A percentile compares a stretch with the other conserved stretches of the same genome.
Evolutionary conservation across 164 flowering plant genomes (phyloP).

Genomic region (Tetracentron sinense): DNA sequence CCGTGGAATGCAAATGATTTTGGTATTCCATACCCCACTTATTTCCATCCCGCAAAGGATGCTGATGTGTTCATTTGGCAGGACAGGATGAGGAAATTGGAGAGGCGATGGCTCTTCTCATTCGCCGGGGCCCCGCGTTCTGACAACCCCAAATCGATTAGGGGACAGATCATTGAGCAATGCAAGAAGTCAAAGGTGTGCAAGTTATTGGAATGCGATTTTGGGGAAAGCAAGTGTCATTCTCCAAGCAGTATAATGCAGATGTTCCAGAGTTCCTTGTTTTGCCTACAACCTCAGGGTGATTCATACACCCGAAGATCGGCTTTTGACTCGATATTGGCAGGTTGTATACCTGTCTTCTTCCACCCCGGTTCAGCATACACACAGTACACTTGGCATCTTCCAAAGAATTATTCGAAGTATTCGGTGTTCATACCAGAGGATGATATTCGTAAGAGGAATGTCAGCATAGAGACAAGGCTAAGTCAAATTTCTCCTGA

Average conservation of each 20-base stretch:
- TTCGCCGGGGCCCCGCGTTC: constrained; percentile 98
- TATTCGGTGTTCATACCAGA: constrained; percentile 91
- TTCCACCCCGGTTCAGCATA: constrained; percentile 93
- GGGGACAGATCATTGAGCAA: constrained; percentile 78
- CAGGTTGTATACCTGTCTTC: constrained; percentile 95
- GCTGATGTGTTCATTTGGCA: constrained; percentile 81
- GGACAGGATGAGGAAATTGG: constrained; percentile 72
- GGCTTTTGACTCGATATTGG: constrained; percentile 85
- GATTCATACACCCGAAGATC: constrained; percentile 89
- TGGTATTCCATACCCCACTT: constrained; percentile 91
- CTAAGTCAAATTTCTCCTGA: constrained; percentile 56
- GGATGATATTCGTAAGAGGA: constrained; percentile 67
- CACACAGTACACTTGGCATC: constrained; percentile 93
- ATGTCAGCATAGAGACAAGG: constrained; percentile 69
- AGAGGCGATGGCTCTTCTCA: constrained; percentile 75
- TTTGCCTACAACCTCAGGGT: constrained; percentile 93
- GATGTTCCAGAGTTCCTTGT: constrained; percentile 86
- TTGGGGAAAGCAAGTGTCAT: constrained; percentile 86
- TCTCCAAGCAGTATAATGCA: constrained; percentile 86
- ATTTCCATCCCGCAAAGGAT: constrained; percentile 92
- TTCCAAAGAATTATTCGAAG: constrained; percentile 65
- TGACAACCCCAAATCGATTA: constrained; percentile 65
- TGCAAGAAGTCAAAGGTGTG: constrained; percentile 59
- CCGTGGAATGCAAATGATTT: constrained; percentile 94
- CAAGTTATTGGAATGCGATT: constrained; percentile 80